These are phyloP conservation scores for Exophiala alcalophila DNA, from an alignment of 2,329 filamentous ascomycete genomes.

Conservation along the genomic window DNA sequence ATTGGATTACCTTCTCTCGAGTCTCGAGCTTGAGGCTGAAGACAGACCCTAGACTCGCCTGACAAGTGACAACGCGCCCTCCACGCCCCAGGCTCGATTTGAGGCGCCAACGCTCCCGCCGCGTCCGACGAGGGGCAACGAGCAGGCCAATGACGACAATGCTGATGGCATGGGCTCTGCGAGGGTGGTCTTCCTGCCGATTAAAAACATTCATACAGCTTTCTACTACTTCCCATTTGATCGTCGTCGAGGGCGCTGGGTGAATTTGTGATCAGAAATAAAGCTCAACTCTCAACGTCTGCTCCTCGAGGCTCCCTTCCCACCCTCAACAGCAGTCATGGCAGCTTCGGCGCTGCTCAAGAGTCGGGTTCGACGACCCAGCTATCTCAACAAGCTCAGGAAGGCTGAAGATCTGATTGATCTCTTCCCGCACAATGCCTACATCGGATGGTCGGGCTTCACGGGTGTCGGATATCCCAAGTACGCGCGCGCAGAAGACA, in stretches of 20 bases:
- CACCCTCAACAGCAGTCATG: conserved; percentile 35
- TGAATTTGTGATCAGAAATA: too few species aligned
- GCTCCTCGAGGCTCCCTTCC: background rate
- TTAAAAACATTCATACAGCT: too few species aligned
- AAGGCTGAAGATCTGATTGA: conserved; percentile 75
- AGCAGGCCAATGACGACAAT: conserved; percentile 1
- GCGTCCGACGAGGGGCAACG: background rate
- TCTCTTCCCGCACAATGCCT: conserved; percentile 78
- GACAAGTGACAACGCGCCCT: too few species aligned
- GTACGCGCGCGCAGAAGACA: conserved; percentile 47
- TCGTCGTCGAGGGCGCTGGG: too few species aligned
- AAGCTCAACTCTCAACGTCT: too few species aligned
- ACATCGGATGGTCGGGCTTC: conserved; percentile 88
- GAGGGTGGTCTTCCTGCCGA: too few species aligned
- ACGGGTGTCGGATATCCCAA: conserved; percentile 88
- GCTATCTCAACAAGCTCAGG: conserved; percentile 75
- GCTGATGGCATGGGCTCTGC: background rate
- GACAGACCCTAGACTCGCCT: too few species aligned
- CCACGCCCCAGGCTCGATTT: too few species aligned
- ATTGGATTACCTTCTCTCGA: too few species aligned
- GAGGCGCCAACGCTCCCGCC: background rate
- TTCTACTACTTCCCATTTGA: too few species aligned
- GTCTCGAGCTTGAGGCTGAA: too few species aligned
- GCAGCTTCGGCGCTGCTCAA: conserved; percentile 70
- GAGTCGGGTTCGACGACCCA: conserved; percentile 70